These are phyloP conservation scores for Pseudonectria buxi DNA, from an alignment of 2,329 filamentous ascomycete species.

Conservation along the genomic window DNA sequence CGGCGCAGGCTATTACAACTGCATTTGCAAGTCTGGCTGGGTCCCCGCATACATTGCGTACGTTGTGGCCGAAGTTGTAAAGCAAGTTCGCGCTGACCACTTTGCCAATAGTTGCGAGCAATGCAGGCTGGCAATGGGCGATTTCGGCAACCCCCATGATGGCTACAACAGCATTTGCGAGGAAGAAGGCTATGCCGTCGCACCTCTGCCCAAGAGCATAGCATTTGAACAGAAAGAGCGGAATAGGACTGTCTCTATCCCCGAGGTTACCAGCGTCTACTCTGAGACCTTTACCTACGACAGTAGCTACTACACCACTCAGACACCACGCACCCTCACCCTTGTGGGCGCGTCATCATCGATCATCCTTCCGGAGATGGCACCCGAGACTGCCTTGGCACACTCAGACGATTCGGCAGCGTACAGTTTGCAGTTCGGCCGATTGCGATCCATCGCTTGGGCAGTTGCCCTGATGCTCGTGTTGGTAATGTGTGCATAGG, in stretches of 20 bases:
- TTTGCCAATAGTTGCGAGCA: background rate
- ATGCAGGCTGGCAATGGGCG: background rate
- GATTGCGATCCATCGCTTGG: no score
- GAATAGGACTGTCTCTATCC: constrained; percentile 1
- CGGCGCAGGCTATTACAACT: constrained; percentile 5
- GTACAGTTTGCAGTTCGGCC: no score
- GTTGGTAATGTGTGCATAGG: no score
- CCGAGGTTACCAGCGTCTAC: background rate
- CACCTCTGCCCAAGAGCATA: constrained; percentile 1
- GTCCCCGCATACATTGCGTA: constrained; percentile 9
- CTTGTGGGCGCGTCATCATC: background rate
- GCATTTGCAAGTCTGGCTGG: constrained; percentile 11
- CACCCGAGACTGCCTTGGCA: background rate
- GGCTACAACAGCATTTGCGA: background rate
- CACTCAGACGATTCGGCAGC: no score
- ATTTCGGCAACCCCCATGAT: background rate
- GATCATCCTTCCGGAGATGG: background rate
- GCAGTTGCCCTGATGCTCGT: no score
- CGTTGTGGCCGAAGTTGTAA: background rate
- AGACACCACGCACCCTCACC: background rate
- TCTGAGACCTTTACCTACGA: background rate
- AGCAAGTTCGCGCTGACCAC: no score
- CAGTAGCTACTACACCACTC: constrained; percentile 1
- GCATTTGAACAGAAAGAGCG: constrained; percentile 1
- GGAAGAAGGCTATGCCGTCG: background rate